Conservation (phyloP, 805 yeast genomes). For the Candida railenensis region DNA sequence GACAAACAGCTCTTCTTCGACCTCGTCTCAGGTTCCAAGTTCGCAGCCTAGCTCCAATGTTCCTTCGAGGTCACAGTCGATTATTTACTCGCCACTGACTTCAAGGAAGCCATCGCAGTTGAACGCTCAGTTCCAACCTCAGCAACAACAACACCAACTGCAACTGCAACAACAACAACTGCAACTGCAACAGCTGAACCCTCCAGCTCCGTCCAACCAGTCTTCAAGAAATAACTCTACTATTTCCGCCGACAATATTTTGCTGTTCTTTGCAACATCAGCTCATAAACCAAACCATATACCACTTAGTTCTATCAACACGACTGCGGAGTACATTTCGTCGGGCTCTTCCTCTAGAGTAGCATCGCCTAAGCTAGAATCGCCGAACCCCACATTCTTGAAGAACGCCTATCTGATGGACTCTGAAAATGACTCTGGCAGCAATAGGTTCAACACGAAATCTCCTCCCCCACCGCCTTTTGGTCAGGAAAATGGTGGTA, state of each 20-base stretch:
- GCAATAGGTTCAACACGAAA: neutral
- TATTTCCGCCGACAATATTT: conserved; percentile 7
- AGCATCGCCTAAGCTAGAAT: neutral
- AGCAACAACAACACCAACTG: neutral
- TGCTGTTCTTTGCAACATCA: conserved; percentile 4
- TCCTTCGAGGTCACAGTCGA: conserved; percentile 1
- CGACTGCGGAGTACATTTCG: neutral
- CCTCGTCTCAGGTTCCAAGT: neutral
- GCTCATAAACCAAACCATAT: neutral
- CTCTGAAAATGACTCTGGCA: neutral
- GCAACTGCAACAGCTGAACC: conserved; percentile 1
- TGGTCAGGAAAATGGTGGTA: conserved; percentile 4
- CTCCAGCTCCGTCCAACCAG: neutral
- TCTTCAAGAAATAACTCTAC: conserved; percentile 1
- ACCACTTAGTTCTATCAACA: neutral
- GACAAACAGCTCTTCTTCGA: neutral
- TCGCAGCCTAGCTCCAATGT: neutral
- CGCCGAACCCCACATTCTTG: conserved; percentile 4
- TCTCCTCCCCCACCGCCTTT: conserved; percentile 11
- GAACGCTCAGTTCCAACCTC: conserved; percentile 1
- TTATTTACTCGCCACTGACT: neutral
- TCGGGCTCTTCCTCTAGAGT: conserved; percentile 4
- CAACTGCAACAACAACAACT: conserved; percentile 8
- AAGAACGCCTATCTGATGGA: neutral
- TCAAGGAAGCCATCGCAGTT: neutral